Evolutionary conservation across 768 basidiomycete species (phyloP), one percentile per base, ranked within the genome.

Genomic region (Russula dissimulans): DNA sequence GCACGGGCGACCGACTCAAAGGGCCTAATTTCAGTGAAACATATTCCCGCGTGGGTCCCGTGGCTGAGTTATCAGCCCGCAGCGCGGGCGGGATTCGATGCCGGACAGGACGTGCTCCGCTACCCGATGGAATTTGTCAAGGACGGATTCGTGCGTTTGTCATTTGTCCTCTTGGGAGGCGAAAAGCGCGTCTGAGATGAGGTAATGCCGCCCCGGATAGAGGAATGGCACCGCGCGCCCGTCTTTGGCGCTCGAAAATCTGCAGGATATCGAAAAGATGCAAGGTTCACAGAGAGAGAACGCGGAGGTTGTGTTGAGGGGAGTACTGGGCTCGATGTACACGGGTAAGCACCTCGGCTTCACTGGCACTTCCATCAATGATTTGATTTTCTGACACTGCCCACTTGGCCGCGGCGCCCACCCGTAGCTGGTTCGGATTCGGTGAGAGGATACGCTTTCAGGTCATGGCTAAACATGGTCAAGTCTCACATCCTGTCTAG

Each of bases 241-340:
- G 11, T 59, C 58, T 1, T 42, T 59, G 22, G 58, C 58, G 2
- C 58, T 50, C 8, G 58, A 59, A 54, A 50, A 59, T 26, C 14
- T 59, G 48, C 50, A 47, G 18, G 26, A 42, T 9, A 47, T 54
- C 17, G 58, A 59, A 45, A 59, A 41, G 31, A 43, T 59, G 52
- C 12, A 17, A 11, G 44, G 10, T 53, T 12, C 44, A 11, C 14
- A 59, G 29, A 52, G 43, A 46, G 32, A 58, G 34, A 29, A 39
- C 22, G 57, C 57, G 1, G 57, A 58, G 34, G 12, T 22, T 4
- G 34, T 58, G 0, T 52, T 58, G 34, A 22, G 22, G 5, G 57
- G 49, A 12, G 57, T 52, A 18, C 50, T 58, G 10, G 57, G 57
- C 11, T 58, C 57, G 22, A 51, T 58, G 57, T 58, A 58, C 42